These are phyloP conservation scores for Pterulicium gracile DNA, from an alignment of 1,284 basidiomycete species.

Conservation along the genomic window DNA sequence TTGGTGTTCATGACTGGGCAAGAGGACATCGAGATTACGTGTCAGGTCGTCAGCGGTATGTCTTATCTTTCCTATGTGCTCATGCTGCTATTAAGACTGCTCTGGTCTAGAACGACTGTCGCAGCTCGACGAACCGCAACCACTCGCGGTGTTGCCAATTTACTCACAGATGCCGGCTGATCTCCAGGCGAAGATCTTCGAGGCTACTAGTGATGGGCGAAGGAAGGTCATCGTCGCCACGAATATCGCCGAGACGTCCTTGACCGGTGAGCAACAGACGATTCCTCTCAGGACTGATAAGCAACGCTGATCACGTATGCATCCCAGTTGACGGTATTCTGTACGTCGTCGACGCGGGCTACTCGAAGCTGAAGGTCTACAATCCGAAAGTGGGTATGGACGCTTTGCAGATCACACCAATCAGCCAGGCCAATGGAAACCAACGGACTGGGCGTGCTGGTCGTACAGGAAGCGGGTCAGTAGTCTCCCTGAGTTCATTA, in stretches of 20 bases:
- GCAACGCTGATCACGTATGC: background rate
- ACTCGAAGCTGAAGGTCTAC: constrained; percentile 97
- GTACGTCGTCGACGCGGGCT: constrained; percentile 94
- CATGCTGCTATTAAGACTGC: too few species aligned
- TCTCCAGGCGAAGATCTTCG: constrained; percentile 96
- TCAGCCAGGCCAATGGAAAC: constrained; percentile 95
- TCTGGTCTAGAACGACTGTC: constrained; percentile 86
- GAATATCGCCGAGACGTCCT: constrained; percentile 97
- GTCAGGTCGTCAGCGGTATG: constrained; percentile 79
- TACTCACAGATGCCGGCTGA: constrained; percentile 99
- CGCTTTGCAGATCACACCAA: constrained; percentile 95
- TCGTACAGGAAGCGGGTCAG: constrained; percentile 86
- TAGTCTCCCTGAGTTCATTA: constrained; percentile 11
- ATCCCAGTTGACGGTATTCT: constrained; percentile 89
- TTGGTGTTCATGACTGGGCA: constrained; percentile 99
- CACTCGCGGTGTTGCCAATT: constrained; percentile 86
- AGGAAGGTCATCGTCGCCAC: constrained; percentile 97
- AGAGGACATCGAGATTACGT: constrained; percentile 96
- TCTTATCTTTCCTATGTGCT: background rate
- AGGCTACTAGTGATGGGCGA: constrained; percentile 87
- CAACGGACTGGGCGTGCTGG: constrained; percentile 96
- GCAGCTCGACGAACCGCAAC: constrained; percentile 84
- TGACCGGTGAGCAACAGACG: constrained; percentile 37
- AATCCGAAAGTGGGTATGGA: constrained; percentile 99
- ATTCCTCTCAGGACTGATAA: background rate